Conservation (phyloP, 495 filamentous ascomycete genomes). For the Hyphodiscus hymeniophilus region DNA sequence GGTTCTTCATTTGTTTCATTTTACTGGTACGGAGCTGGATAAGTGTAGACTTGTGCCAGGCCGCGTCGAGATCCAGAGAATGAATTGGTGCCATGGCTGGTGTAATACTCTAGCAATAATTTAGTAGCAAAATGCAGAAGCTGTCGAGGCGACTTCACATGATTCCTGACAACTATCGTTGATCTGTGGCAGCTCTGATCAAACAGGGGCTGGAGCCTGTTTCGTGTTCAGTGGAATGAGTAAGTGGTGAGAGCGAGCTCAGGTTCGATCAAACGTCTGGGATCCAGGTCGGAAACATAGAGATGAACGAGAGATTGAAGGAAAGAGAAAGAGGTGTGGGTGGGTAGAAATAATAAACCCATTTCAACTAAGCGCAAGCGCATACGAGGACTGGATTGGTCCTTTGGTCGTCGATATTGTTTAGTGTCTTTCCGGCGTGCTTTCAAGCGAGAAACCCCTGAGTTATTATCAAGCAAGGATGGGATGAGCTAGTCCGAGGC, state of each 20-base stretch:
- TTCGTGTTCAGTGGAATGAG: not conserved
- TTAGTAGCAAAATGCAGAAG: no score
- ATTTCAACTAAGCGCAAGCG: not conserved
- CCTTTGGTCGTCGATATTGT: not conserved
- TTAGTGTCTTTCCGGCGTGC: not conserved
- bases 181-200: not conserved
- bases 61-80: slow-evolving; percentile 8
- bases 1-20: slow-evolving; percentile 38
- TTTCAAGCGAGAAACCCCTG: no score
- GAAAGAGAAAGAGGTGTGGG: not conserved
- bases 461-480: no score
- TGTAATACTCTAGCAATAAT: not conserved
- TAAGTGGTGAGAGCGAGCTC: not conserved
- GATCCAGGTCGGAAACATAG: no score
- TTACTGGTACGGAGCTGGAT: slow-evolving; percentile 44
- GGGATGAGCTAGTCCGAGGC: no score
- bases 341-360: not conserved
- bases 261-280: no score
- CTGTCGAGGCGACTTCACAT: not conserved
- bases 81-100: slow-evolving; percentile 8
- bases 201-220: not conserved
- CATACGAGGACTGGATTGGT: not conserved
- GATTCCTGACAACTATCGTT: no score
- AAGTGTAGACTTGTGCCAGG: slow-evolving; percentile 29
- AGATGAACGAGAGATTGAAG: not conserved